Base-by-base conservation (phyloP, 345 rosid species). In the Populus simonii region DNA sequence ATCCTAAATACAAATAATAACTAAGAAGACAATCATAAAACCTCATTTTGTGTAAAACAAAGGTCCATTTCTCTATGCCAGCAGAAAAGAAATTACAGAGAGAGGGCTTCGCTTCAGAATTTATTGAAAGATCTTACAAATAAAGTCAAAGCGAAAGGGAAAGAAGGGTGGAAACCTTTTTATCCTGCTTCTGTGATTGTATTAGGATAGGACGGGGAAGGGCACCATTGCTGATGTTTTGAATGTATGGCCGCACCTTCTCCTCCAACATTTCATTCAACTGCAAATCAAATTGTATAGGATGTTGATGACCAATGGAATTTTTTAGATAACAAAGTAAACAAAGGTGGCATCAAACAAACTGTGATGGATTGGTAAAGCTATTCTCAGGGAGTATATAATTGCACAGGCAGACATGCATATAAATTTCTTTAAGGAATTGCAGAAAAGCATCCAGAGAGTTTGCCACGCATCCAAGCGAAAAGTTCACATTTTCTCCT, bases 251-350 rank as follows among this genome's bases (percentile, higher is more conserved):
- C 45, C 84, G 88, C 71, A 91, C 93, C 88, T 94, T 92, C 89
- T 94, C 92, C 84, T 87, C 93, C 89, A 94, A 80, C 88, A 91
- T 85, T 76, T 92, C 90, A 73, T 89, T 91, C 86, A 94, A 85
- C 97, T 94, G 84, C 70, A 70, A 70, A 72, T 16, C 66, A 76
- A 78, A 77, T 68, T 29, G 51, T 6, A 68, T n/a, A 27, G 6
- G 63, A 39, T 13, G 18, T 49, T 45, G 27, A 29, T 63, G 35
- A 36, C 36, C 20, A 39, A 47, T 45, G 47, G 47, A 36, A 25
- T 10, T 27, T 29, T 29, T 13, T 8, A 6, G 55, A 68, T 10
- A 31, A 31, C 36, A 8, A 49, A 23, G 13, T 12, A 66, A 13
- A 51, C 15, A 62, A 38, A 45, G 68, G 53, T 33, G 18, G 57